A percentile compares a stretch with the other conserved stretches of the same genome.
Conservation (phyloP, 352 stramenopile genomes). For the Phytophthora fragariae region DNA sequence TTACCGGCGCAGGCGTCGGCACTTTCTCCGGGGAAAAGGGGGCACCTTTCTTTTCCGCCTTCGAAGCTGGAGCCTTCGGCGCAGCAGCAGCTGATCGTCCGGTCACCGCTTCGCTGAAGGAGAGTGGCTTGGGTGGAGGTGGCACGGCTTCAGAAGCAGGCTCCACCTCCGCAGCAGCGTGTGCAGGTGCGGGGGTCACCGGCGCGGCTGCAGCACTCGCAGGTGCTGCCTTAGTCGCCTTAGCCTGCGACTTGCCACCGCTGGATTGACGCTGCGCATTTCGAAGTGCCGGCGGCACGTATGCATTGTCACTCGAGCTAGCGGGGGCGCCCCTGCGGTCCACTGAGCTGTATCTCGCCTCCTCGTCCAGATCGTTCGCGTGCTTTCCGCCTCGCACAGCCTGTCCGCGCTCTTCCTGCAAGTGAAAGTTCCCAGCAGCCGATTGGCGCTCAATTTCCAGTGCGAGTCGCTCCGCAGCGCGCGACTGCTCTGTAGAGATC, state of each 20-base stretch:
- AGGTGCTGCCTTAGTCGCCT: constrained; percentile 22
- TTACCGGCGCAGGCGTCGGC: constrained; percentile 23
- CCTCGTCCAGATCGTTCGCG: constrained; percentile 90
- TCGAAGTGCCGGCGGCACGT: constrained; percentile 74
- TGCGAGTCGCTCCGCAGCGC: constrained; percentile 93
- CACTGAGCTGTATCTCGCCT: constrained; percentile 97
- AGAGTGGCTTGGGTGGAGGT: constrained; percentile 59
- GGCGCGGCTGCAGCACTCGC: neutral
- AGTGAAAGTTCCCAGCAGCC: constrained; percentile 92
- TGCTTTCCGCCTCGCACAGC: constrained; percentile 34
- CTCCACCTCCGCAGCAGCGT: constrained; percentile 11
- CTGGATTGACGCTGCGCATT: constrained; percentile 57
- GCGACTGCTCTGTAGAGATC: constrained; percentile 90
- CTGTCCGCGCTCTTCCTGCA: constrained; percentile 94
- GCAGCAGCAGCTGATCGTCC: constrained; percentile 42
- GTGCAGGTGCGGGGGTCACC: neutral
- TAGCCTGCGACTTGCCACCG: constrained; percentile 35
- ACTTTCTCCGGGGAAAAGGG: constrained; percentile 26
- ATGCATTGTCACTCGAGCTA: constrained; percentile 43
- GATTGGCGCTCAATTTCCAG: constrained; percentile 95
- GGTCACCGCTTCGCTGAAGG: constrained; percentile 76
- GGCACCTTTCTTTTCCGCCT: constrained; percentile 22
- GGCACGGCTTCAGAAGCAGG: constrained; percentile 2
- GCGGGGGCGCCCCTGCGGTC: constrained; percentile 42
- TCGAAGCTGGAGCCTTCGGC: constrained; percentile 7